A percentile compares a stretch with the other conserved stretches of the same genome.
Evolutionary conservation across 805 yeast genomes (phyloP).

Genomic region (Barnettozyma sucrosica): DNA sequence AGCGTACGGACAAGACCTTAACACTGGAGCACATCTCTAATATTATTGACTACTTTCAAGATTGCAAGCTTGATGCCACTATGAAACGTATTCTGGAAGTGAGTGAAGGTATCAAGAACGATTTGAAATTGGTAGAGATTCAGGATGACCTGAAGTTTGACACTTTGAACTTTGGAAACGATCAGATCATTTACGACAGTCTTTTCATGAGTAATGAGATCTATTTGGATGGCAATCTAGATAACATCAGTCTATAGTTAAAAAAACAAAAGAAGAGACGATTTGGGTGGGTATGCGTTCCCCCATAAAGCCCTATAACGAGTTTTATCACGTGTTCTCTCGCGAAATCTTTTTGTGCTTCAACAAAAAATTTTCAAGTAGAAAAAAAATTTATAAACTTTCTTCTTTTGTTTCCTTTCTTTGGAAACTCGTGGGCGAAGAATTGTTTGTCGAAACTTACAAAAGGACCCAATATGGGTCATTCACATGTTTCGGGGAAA

Average conservation of each 20-base stretch:
- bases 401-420: constrained; percentile 11
- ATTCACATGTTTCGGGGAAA: constrained; percentile 67
- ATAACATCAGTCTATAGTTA: background rate
- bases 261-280: no score
- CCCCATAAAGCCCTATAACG: background rate
- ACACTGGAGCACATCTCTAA: constrained; percentile 20
- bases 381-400: background rate
- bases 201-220: constrained; percentile 24
- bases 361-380: background rate
- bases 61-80: constrained; percentile 33
- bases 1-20: constrained; percentile 16
- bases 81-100: constrained; percentile 39
- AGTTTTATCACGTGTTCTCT: background rate
- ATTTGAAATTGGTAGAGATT: constrained; percentile 32
- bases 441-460: constrained; percentile 74
- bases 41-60: constrained; percentile 22
- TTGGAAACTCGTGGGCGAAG: constrained; percentile 59
- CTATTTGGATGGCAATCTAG: constrained; percentile 15
- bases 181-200: constrained; percentile 19
- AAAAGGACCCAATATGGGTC: constrained; percentile 34
- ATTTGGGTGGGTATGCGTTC: background rate
- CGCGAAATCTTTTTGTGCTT: background rate
- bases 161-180: constrained; percentile 16
- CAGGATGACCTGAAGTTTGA: constrained; percentile 23
- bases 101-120: constrained; percentile 36